Percentiles rank a stretch among this genome's conserved stretches.
Conservation (phyloP, 371 early-diverging fungal species). For the Chytridiales sp. region DNA sequence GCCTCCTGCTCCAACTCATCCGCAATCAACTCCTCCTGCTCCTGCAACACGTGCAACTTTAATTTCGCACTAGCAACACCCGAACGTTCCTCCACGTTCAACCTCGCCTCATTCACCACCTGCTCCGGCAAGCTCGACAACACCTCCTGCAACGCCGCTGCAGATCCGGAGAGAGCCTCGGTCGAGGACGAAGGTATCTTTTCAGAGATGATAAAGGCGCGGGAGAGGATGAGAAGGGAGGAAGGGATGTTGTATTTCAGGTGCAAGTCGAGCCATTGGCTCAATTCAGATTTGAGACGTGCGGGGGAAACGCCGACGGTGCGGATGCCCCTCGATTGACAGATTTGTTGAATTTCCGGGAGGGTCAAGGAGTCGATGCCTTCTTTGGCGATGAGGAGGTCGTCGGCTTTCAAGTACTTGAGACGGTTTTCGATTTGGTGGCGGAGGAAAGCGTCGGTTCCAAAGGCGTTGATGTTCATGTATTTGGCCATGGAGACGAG, state of each 20-base stretch:
- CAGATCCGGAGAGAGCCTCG: constrained; percentile 42
- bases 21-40: constrained; percentile 93
- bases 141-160: constrained; percentile 91
- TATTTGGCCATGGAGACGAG: constrained; percentile 91
- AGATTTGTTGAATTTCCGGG: constrained; percentile 83
- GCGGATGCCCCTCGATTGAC: constrained; percentile 89
- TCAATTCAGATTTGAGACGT: constrained; percentile 80
- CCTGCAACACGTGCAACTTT: constrained; percentile 87
- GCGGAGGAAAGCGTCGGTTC: constrained; percentile 90
- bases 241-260: constrained; percentile 88
- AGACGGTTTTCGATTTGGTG: constrained; percentile 85
- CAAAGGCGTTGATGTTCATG: constrained; percentile 92
- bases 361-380: constrained; percentile 87
- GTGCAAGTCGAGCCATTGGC: constrained; percentile 93
- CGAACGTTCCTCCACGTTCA: too few species aligned
- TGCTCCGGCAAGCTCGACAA: constrained; percentile 89
- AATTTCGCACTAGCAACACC: constrained; percentile 84
- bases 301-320: constrained; percentile 83
- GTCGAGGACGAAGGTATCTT: constrained; percentile 56
- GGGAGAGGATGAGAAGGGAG: constrained; percentile 86
- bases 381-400: constrained; percentile 75
- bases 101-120: constrained; percentile 53
- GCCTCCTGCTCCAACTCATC: constrained; percentile 69
- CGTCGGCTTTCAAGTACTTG: constrained; percentile 84
- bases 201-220: constrained; percentile 83